Evolutionary conservation across 2,329 filamentous ascomycete species (phyloP).

Genomic region (Aaosphaeria pasadenensis): DNA sequence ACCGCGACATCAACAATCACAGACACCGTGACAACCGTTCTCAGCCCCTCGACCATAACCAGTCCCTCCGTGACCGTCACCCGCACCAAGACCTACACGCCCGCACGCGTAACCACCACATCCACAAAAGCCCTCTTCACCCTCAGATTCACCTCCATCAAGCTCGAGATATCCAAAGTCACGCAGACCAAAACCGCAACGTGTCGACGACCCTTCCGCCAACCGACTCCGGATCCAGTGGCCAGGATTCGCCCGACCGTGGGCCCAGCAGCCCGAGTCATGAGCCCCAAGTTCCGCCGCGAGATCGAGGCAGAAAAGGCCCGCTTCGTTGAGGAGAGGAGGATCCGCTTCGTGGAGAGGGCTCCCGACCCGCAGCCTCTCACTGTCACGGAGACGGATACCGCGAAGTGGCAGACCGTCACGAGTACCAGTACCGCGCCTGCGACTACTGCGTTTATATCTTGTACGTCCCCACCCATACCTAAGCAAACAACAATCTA

Average conservation of each 20-base stretch:
- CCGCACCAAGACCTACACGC: conserved; percentile 20
- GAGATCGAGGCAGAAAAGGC: conserved; percentile 6
- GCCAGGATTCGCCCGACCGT: conserved; percentile 25
- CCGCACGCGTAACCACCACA: conserved; percentile 19
- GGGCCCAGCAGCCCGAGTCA: conserved; percentile 5
- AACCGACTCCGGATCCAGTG: conserved; percentile 17
- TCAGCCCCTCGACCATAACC: conserved; percentile 13
- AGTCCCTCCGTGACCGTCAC: conserved; percentile 15
- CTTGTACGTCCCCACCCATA: too few species aligned
- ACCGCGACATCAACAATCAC: conserved; percentile 14
- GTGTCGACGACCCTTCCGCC: conserved; percentile 23
- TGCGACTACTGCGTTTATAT: conserved; percentile 8
- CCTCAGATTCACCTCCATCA: conserved; percentile 17
- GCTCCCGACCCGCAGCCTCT: conserved; percentile 35
- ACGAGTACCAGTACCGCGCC: conserved; percentile 19
- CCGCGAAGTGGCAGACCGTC: conserved; percentile 19
- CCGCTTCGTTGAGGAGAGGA: conserved; percentile 17
- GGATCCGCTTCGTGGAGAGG: conserved; percentile 25
- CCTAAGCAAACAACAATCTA: too few species aligned
- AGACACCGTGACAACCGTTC: conserved; percentile 13
- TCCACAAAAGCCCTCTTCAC: conserved; percentile 26
- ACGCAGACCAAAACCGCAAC: conserved; percentile 30
- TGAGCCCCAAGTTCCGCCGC: conserved; percentile 18
- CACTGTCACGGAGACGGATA: conserved; percentile 29
- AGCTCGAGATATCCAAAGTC: conserved; percentile 9